Base-by-base conservation (phyloP, 228 moss, liverwort and hornwort species). In the Sphagnum magellanicum region DNA sequence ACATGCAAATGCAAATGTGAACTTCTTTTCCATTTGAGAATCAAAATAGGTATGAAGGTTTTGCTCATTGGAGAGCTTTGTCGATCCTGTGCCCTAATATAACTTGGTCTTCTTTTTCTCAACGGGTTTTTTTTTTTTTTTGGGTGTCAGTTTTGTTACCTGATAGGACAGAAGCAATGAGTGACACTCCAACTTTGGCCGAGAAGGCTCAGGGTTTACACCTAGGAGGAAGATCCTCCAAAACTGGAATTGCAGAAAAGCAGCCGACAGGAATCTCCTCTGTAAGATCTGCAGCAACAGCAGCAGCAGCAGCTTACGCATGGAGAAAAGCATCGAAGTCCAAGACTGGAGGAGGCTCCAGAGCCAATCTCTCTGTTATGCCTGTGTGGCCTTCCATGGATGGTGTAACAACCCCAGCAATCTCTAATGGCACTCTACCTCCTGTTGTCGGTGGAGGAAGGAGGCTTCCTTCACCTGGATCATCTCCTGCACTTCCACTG, bases 281-380 rank as follows among this genome's bases (percentile, higher is more conserved):
- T 52, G 73, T 82, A 67, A 53, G 82, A 70, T 82, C 82, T 64
- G 82, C 82, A 66, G 82, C 82, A 67, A 83, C 64, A 70, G 79
- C 87, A 60, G 85, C 83, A 62, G 82, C 85, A 74, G 77, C 88
- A 76, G 89, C 87, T 52, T 89, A 89, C 70, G 75, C 79, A 65
- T 75, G 83, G 72, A 87, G 78, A 55, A 89, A 81, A 61, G 73
- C 80, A 14, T 78, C 79, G 48, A 83, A 80, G 75, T 63, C 89
- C 48, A 83, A 79, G 68, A 70, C 72, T 58, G 74, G 76, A 67
- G 76, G 59, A 51, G 72, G 50, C 60, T 76, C 57, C 74, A 89
- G 72, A 71, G 12, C 89, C 63, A 63, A 77, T 79, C 71, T 89
- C 72, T 77, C 79, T 48, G 67, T 72, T 32, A 71, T 71, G 46